A percentile compares a stretch with the other conserved stretches of the same genome.
These are phyloP conservation scores for Asterionellopsis glacialis DNA, from an alignment of 108 stramenopile species.

Conservation along the genomic window DNA sequence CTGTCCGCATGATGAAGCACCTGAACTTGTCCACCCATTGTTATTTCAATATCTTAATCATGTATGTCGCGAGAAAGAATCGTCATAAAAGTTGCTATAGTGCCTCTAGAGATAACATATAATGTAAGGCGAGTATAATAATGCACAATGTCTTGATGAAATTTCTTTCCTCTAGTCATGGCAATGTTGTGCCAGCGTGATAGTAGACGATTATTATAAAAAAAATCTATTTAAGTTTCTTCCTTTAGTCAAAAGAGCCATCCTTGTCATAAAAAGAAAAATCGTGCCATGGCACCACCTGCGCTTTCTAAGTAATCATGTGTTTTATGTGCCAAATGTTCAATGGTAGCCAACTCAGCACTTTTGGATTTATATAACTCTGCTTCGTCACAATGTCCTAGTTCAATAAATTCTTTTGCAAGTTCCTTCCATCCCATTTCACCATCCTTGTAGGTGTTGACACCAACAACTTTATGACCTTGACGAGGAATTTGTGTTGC, in stretches of 20 bases:
- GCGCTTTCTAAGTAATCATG: constrained; percentile 56
- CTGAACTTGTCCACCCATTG: constrained; percentile 84
- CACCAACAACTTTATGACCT: constrained; percentile 61
- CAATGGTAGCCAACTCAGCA: constrained; percentile 53
- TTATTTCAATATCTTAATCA: constrained; percentile 76
- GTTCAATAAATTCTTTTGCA: constrained; percentile 48
- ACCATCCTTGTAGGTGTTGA: constrained; percentile 64
- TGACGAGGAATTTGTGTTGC: constrained; percentile 67
- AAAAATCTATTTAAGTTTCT: too few species aligned
- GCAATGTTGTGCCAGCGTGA: not conserved
- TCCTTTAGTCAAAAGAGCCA: too few species aligned
- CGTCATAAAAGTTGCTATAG: too few species aligned
- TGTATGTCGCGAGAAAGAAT: not conserved
- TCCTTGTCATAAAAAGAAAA: constrained; percentile 78
- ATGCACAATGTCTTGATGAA: too few species aligned
- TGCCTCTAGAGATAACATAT: too few species aligned
- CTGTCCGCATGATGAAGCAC: constrained; percentile 94
- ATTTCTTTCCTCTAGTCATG: not conserved
- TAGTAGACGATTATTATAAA: not conserved
- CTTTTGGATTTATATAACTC: constrained; percentile 48
- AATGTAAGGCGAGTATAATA: too few species aligned
- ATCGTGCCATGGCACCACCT: constrained; percentile 82
- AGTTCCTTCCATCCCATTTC: constrained; percentile 53
- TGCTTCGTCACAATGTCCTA: constrained; percentile 40
- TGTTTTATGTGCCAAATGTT: constrained; percentile 65